These are phyloP conservation scores for Zangia roseola DNA, from an alignment of 768 basidiomycete genomes.

Conservation along the genomic window DNA sequence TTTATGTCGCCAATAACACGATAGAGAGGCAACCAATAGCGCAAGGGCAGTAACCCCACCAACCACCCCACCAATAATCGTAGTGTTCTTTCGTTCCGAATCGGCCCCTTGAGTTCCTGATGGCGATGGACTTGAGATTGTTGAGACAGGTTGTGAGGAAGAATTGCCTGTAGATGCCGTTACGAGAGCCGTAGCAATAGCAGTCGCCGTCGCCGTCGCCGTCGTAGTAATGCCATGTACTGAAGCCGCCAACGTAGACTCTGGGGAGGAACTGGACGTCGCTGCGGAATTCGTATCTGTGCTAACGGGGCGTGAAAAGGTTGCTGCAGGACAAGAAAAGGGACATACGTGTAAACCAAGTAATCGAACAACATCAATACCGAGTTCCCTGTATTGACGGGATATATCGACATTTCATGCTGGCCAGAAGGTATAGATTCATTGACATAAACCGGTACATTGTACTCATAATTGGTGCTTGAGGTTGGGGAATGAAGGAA, in stretches of 20 bases:
- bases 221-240: too few species aligned
- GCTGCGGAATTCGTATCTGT: too few species aligned
- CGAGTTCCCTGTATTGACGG: not conserved
- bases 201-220: too few species aligned
- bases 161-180: not conserved
- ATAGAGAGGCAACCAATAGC: not conserved
- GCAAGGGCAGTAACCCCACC: not conserved
- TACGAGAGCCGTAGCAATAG: too few species aligned
- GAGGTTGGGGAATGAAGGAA: conserved; percentile 4
- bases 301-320: conserved; percentile 3
- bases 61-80: conserved; percentile 7
- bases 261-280: too few species aligned
- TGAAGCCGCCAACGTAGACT: too few species aligned
- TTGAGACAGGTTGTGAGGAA: not conserved
- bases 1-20: conserved; percentile 5
- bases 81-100: not conserved
- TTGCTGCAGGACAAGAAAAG: not conserved
- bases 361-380: conserved; percentile 19
- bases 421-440: not conserved
- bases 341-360: conserved; percentile 16
- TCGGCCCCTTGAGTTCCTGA: not conserved
- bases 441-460: conserved; percentile 15
- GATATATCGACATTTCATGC: conserved; percentile 9
- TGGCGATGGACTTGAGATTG: not conserved
- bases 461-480: conserved; percentile 8